phyloP scores from a whole-genome alignment of 2,329 filamentous ascomycete genomes.

The Ceratocystis albifundus region DNA sequence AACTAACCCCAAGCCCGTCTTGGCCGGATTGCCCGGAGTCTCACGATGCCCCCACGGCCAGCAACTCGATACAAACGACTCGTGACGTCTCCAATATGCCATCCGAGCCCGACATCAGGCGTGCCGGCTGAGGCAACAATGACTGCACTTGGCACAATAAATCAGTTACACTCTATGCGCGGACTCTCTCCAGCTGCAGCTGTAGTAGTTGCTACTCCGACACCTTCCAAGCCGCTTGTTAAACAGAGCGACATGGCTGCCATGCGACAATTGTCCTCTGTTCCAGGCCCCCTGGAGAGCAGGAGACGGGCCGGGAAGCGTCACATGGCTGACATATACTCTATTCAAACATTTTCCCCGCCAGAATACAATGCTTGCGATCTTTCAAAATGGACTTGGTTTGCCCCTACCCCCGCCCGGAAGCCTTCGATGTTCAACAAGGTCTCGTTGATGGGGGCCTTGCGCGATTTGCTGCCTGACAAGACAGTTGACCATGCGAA shows the following conservation, averaged over 20 bases:
- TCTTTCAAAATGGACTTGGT: constrained; percentile 41
- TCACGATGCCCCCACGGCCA: constrained; percentile 17
- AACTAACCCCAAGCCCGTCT: neutral
- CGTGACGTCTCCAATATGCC: neutral
- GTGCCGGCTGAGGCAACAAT: neutral
- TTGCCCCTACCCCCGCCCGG: constrained; percentile 33
- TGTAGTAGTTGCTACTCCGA: neutral
- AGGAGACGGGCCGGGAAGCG: constrained; percentile 43
- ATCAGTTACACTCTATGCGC: neutral
- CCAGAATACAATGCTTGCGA: constrained; percentile 33
- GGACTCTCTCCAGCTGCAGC: neutral
- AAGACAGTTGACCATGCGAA: constrained; percentile 14
- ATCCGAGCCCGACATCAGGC: neutral
- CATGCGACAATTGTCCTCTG: constrained; percentile 32
- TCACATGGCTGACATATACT: constrained; percentile 41
- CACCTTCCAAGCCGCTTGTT: neutral
- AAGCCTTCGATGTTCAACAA: constrained; percentile 3
- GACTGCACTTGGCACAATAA: neutral
- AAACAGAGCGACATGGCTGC: neutral
- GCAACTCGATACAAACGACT: constrained; percentile 2
- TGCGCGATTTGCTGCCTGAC: neutral
- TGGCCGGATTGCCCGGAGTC: neutral
- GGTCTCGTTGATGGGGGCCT: neutral
- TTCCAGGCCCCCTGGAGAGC: constrained; percentile 45
- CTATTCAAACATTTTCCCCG: constrained; percentile 32